Conservation (phyloP, 257 asterid genomes). For the Rehmannia glutinosa region DNA sequence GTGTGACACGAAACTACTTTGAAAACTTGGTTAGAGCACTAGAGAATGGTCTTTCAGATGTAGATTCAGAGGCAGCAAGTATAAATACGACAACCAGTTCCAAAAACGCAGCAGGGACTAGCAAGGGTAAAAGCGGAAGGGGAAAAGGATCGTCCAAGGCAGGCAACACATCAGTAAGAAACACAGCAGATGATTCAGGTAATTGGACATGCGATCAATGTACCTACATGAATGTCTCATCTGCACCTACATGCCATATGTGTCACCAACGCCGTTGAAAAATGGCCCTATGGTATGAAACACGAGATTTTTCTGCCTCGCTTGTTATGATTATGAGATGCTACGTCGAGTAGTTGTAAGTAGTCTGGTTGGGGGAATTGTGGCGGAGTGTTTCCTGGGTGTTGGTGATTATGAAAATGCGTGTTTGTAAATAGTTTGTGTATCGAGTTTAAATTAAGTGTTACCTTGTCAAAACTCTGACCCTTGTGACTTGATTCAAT, state of each 20-base stretch:
- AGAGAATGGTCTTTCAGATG: conserved; percentile 92
- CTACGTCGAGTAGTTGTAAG: no score
- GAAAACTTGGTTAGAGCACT: conserved; percentile 89
- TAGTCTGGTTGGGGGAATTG: conserved; percentile 10
- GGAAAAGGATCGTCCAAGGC: conserved; percentile 52
- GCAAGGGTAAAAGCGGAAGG: conserved; percentile 64
- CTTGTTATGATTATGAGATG: not conserved
- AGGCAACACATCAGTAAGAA: conserved; percentile 39
- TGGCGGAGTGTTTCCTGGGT: conserved; percentile 1
- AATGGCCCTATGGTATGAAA: not conserved
- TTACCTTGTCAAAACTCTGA: not conserved
- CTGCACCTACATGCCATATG: conserved; percentile 43
- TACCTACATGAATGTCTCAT: conserved; percentile 39
- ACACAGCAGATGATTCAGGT: conserved; percentile 47
- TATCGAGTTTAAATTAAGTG: conserved; percentile 12
- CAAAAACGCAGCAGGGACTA: conserved; percentile 48
- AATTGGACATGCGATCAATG: conserved; percentile 67
- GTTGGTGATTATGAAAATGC: conserved; percentile 12
- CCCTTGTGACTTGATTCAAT: conserved; percentile 15
- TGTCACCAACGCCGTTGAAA: conserved; percentile 50
- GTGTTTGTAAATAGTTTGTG: conserved; percentile 34
- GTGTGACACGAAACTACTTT: conserved; percentile 88
- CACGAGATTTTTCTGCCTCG: not conserved
- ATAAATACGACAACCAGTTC: conserved; percentile 46
- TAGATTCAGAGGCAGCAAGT: conserved; percentile 56